Conservation (phyloP, 192 early-diverging fungal species). For the Umbelopsis isabellina region DNA sequence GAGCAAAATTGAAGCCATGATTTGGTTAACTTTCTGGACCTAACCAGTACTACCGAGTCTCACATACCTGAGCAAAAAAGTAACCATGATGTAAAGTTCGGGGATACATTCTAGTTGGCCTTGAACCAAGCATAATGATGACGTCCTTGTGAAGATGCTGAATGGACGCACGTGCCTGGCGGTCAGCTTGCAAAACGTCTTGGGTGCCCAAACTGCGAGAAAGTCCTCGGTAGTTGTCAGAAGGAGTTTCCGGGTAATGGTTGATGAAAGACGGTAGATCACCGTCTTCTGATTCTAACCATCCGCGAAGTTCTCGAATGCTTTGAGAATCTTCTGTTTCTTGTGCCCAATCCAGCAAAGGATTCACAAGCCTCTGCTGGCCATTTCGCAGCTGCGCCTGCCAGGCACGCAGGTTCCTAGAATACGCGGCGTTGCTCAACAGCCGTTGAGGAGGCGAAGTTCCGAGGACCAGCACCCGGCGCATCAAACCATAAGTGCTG, state of each 20-base stretch:
- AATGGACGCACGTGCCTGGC: not conserved
- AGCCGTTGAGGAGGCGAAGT: not conserved
- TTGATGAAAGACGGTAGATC: not conserved
- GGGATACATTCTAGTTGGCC: not conserved
- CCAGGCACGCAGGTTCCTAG: not conserved
- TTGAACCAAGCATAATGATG: not conserved
- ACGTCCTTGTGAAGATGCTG: not conserved
- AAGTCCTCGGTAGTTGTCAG: not conserved
- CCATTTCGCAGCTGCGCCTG: not conserved
- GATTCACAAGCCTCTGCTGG: not conserved
- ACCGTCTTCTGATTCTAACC: not conserved
- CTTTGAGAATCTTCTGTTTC: not conserved
- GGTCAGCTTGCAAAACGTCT: not conserved
- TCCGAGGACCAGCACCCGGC: not conserved
- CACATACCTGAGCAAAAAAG: not conserved
- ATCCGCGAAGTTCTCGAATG: not conserved
- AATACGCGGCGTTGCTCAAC: not conserved
- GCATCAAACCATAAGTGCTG: not conserved
- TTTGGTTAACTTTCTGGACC: too few relatives aligned
- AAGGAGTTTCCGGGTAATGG: not conserved
- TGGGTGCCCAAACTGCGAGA: not conserved
- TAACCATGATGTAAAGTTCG: not conserved
- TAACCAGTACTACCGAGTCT: too few relatives aligned
- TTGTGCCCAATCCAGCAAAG: not conserved
- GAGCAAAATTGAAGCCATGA: too few relatives aligned